Evolutionary conservation across 2,329 filamentous ascomycete genomes (phyloP).

Genomic region (Phialophora chinensis): DNA sequence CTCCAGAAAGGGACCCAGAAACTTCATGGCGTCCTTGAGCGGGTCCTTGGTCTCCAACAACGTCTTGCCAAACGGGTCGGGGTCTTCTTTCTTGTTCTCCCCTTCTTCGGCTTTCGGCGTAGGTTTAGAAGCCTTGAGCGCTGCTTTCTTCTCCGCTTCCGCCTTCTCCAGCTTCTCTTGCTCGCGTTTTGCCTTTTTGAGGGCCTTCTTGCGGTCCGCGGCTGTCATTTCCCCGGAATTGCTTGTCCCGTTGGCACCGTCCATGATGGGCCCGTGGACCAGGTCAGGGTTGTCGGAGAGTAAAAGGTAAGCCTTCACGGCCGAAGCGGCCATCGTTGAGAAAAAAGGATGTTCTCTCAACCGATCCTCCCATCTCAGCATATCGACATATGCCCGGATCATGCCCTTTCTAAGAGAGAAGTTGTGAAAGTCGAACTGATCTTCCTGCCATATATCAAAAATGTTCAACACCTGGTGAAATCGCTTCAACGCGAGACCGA

Average conservation of each 20-base stretch:
- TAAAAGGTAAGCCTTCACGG: conserved; percentile 78
- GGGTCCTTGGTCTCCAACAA: conserved; percentile 82
- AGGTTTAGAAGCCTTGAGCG: conserved; percentile 73
- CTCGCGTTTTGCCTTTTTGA: conserved; percentile 89
- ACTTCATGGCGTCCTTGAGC: conserved; percentile 84
- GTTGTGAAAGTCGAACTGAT: conserved; percentile 98
- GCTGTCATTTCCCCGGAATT: conserved; percentile 60
- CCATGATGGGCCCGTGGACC: conserved; percentile 64
- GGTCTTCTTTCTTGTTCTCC: conserved; percentile 82
- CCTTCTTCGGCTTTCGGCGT: conserved; percentile 63
- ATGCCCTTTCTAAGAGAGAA: conserved; percentile 98
- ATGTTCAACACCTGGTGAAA: conserved; percentile 88
- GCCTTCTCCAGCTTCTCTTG: conserved; percentile 75
- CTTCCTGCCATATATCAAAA: conserved; percentile 97
- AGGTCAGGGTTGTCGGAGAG: conserved; percentile 76
- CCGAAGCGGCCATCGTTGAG: conserved; percentile 79
- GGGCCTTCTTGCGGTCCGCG: conserved; percentile 80
- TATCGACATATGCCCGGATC: conserved; percentile 91
- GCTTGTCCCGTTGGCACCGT: conserved; percentile 58
- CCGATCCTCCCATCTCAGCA: conserved; percentile 94
- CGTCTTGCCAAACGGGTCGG: conserved; percentile 82
- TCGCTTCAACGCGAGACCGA: conserved; percentile 86
- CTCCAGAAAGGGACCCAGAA: conserved; percentile 79
- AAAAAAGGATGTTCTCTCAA: conserved; percentile 93
- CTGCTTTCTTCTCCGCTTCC: conserved; percentile 82